Evolutionary conservation across 257 asterid genomes (phyloP).

Genomic region (Solanum bulbocastanum): DNA sequence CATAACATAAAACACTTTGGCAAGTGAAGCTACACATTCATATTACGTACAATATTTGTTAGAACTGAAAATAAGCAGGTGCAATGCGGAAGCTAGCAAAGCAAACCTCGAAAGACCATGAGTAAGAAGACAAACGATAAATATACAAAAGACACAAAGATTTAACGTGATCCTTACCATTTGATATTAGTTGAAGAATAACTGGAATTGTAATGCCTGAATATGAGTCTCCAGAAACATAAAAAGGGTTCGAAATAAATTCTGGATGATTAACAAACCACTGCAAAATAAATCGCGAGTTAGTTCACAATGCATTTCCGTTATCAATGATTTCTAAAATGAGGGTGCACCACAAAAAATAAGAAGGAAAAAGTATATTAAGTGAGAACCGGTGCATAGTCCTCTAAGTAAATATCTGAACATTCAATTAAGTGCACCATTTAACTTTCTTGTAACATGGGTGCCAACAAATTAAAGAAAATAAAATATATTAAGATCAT

Average conservation of each 20-base stretch:
- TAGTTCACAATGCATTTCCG: neutral
- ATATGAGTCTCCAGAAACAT: slow-evolving; percentile 33
- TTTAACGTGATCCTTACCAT: slow-evolving; percentile 20
- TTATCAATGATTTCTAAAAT: no score
- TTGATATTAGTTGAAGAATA: slow-evolving; percentile 3
- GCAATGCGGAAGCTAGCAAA: no score
- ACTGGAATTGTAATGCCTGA: slow-evolving; percentile 18
- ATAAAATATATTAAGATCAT: neutral
- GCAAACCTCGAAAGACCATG: no score
- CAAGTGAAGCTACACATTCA: neutral
- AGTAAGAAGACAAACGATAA: no score
- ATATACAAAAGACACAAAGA: no score
- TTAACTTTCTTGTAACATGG: no score
- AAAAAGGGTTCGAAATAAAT: slow-evolving; percentile 13
- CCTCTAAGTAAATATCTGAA: no score
- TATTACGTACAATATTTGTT: neutral
- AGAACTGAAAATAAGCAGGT: no score
- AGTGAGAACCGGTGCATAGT: no score
- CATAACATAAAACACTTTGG: neutral
- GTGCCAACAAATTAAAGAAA: no score
- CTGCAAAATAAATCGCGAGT: slow-evolving; percentile 8
- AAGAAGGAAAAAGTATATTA: neutral
- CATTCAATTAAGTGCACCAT: no score
- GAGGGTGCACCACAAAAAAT: no score
- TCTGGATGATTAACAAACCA: slow-evolving; percentile 28